Base-by-base conservation (phyloP, 495 filamentous ascomycete genomes). In the Umbilicaria muhlenbergii region DNA sequence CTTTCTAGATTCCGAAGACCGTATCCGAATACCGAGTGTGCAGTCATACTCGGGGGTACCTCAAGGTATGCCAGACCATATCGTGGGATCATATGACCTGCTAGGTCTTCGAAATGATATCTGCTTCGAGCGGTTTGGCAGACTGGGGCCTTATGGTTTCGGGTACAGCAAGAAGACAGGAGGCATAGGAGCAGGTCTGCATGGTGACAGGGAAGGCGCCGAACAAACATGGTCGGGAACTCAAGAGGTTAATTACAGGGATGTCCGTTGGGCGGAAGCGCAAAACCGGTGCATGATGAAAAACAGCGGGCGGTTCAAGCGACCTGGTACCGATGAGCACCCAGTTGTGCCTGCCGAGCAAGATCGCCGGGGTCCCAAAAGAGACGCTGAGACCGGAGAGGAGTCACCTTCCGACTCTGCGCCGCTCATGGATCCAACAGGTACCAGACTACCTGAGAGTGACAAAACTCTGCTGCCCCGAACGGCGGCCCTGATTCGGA, bases 111-210 rank as follows among this genome's bases (percentile, higher is more conserved):
- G 77, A 24, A 77, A 94, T 45, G 83, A 93, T 56, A 71, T 95
- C 41, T 98, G 91, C 65, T 96, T 94, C 61, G 91, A 98, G 42
- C 74, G 91, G 2, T 92, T 81, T 60, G 91, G 92, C 10, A 71
- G 84, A 44, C 70, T 89, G 19, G 92, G 86, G 0, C 80, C 88
- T 0, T 98, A 98, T 51, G 91, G 91, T 0, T 75, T 81, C 41
- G 91, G 91, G 13, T 96, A 96, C 52, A 78, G 74, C 16, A 59
- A 67, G 14, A 71, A 71, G 47, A 75, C 71, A 54, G 91, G 91
- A 8, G 91, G 91, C 8, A 74, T 78, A 14, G 89, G 88, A 0
- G 75, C 83, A 24, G 88, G 85, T 10, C 61, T 89, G 53, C 72
- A 86, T 48, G 85, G 83, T 31, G 81, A 94, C 38, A 73, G 69